A percentile compares a stretch with the other conserved stretches of the same genome.
Evolutionary conservation across 768 basidiomycete species (phyloP).

Genomic region (Lanmaoa pseudosensibilis): DNA sequence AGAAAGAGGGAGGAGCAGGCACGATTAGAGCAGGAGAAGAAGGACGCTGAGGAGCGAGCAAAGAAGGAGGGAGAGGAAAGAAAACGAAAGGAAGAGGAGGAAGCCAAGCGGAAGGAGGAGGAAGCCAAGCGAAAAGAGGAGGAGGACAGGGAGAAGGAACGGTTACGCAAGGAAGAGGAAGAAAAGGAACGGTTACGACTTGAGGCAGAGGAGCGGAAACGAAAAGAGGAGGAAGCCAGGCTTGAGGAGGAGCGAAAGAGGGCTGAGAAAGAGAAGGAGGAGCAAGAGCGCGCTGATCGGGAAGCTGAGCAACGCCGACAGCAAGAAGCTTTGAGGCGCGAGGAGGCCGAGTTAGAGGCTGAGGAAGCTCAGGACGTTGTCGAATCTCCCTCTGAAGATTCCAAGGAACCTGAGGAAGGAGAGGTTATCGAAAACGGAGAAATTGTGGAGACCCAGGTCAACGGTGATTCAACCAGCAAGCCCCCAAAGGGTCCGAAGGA

Average conservation of each 20-base stretch:
- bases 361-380: slow-evolving; percentile 35
- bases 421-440: slow-evolving; percentile 37
- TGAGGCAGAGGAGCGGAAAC: slow-evolving; percentile 39
- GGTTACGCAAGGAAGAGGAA: slow-evolving; percentile 37
- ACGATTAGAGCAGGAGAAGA: slow-evolving; percentile 40
- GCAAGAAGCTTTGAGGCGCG: slow-evolving; percentile 19
- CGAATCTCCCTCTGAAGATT: slow-evolving; percentile 43
- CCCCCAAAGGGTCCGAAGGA: slow-evolving; percentile 43
- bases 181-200: slow-evolving; percentile 37
- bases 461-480: slow-evolving; percentile 45
- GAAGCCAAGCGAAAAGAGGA: slow-evolving; percentile 45
- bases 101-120: slow-evolving; percentile 41
- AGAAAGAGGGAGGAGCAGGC: slow-evolving; percentile 47
- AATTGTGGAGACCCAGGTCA: slow-evolving; percentile 22
- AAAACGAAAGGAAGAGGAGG: slow-evolving; percentile 44
- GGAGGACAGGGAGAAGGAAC: slow-evolving; percentile 43
- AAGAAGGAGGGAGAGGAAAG: slow-evolving; percentile 39
- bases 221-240: slow-evolving; percentile 22
- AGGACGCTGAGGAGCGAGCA: slow-evolving; percentile 38
- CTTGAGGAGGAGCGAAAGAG: slow-evolving; percentile 34
- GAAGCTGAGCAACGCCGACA: slow-evolving; percentile 34
- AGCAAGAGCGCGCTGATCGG: slow-evolving; percentile 41
- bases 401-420: slow-evolving; percentile 44
- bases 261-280: slow-evolving; percentile 38
- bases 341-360: slow-evolving; percentile 36